Conservation (phyloP, 176 grass and related monocot genomes). For the Bolboschoenus planiculmis region DNA sequence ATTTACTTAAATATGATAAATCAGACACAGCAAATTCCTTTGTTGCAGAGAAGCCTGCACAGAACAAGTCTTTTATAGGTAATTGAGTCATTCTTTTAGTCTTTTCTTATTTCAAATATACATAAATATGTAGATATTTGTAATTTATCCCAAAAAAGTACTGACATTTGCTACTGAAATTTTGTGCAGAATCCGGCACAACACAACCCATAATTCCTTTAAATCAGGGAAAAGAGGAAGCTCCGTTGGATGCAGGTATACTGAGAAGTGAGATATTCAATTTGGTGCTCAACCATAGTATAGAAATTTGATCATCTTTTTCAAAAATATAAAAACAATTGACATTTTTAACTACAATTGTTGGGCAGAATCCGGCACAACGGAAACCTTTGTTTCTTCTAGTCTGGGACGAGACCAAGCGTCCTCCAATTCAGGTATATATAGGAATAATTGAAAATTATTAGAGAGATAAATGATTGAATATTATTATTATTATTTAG, state of each 20-base stretch:
- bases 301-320: not conserved
- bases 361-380: not conserved
- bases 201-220: not conserved
- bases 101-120: not conserved
- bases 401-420: not conserved
- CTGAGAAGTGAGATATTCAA: not conserved
- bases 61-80: slow-evolving; percentile 13
- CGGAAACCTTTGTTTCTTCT: not conserved
- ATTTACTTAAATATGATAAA: not conserved
- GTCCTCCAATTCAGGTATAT: not conserved
- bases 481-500: not conserved
- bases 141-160: not conserved
- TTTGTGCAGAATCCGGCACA: not conserved
- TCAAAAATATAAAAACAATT: not conserved
- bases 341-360: not conserved
- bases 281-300: not conserved
- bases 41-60: not conserved
- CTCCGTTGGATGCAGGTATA: not conserved
- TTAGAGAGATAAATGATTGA: not conserved
- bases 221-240: slow-evolving; percentile 5
- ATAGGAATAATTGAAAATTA: not conserved
- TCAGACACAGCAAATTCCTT: not conserved
- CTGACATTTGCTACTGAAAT: not conserved
- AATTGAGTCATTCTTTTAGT: not conserved
- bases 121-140: not conserved